These are phyloP conservation scores for Cutaneotrichosporon arboriforme DNA, from an alignment of 1,284 basidiomycete species.

Conservation along the genomic window DNA sequence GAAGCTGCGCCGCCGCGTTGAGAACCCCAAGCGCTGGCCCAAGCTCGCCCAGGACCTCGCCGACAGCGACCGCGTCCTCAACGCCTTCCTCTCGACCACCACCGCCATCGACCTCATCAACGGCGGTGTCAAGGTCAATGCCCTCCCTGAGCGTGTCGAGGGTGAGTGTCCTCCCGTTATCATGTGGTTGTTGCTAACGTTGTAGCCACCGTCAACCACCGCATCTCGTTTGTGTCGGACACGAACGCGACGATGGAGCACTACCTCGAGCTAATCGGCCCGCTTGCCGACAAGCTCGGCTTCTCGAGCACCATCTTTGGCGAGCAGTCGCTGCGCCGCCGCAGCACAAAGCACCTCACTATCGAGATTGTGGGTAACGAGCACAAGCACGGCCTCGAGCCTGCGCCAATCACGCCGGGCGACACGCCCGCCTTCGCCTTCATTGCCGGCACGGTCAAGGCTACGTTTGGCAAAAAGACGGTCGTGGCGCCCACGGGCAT, in stretches of 20 bases:
- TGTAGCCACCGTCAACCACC: conserved; percentile 13
- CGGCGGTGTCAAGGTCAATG: conserved; percentile 49
- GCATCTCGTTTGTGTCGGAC: conserved; percentile 40
- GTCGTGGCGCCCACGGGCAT: conserved; percentile 51
- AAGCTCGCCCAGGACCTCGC: conserved; percentile 46
- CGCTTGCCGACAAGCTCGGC: conserved; percentile 45
- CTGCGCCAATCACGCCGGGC: conserved; percentile 50
- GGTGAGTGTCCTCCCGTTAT: conserved; percentile 22
- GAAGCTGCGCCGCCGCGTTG: conserved; percentile 34
- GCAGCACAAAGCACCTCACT: conserved; percentile 8
- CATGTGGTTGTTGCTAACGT: neutral
- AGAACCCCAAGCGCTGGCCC: conserved; percentile 45
- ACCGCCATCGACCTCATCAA: conserved; percentile 44
- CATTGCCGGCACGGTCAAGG: conserved; percentile 46
- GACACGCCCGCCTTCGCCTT: conserved; percentile 45
- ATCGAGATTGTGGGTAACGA: conserved; percentile 8
- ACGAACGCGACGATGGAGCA: conserved; percentile 48
- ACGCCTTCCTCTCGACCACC: conserved; percentile 45
- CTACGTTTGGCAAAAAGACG: conserved; percentile 46
- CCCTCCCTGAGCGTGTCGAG: conserved; percentile 44
- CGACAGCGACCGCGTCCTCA: conserved; percentile 25
- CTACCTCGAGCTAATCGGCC: conserved; percentile 41
- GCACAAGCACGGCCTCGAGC: conserved; percentile 41
- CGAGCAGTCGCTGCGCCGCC: conserved; percentile 1
- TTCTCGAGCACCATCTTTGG: conserved; percentile 42